Conservation (phyloP, 2,329 filamentous ascomycete species). For the Cordyceps farinosa region DNA sequence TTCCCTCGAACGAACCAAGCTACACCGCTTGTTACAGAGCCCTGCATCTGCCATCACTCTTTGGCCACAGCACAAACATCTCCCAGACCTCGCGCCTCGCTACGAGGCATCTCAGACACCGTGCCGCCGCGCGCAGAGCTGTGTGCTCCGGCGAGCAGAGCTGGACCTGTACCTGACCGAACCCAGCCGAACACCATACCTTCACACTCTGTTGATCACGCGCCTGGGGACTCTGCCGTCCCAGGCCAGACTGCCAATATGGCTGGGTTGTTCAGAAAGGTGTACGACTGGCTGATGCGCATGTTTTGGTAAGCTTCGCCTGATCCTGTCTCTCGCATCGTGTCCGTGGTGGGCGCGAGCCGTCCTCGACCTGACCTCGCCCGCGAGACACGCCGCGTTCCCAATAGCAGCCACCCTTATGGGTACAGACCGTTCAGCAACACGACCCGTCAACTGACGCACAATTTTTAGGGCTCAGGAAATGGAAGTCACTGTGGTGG, state of each 20-base stretch:
- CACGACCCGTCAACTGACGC: conserved; percentile 1
- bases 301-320: conserved; percentile 78
- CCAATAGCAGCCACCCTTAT: background rate
- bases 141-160: background rate
- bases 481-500: conserved; percentile 99
- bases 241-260: conserved; percentile 46
- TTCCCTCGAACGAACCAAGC: background rate
- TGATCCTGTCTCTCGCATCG: background rate
- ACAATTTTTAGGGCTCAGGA: conserved; percentile 76
- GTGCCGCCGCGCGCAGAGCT: conserved; percentile 3
- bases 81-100: background rate
- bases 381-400: background rate
- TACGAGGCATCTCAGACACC: background rate
- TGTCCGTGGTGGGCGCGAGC: background rate
- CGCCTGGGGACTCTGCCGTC: background rate
- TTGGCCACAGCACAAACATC: background rate
- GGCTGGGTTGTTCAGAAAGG: conserved; percentile 86
- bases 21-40: background rate
- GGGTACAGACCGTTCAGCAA: background rate
- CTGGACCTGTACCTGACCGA: background rate
- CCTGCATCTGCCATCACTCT: background rate
- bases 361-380: background rate
- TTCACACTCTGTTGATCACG: background rate
- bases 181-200: background rate
- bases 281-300: conserved; percentile 98